These are phyloP conservation scores for Blastosporella zonata DNA, from an alignment of 1,284 basidiomycete genomes.

Conservation along the genomic window DNA sequence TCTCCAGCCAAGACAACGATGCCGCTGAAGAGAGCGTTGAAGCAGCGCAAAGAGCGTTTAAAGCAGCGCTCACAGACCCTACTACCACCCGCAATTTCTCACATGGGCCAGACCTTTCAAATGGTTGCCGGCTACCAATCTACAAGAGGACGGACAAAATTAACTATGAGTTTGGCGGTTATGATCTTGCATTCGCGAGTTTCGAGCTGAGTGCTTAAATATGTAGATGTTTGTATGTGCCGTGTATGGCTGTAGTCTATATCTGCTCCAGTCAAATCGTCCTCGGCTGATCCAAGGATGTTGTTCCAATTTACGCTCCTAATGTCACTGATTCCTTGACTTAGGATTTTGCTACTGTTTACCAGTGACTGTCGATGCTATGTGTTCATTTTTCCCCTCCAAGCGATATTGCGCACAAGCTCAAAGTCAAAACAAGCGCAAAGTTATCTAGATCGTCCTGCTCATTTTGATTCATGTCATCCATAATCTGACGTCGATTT, in stretches of 20 bases:
- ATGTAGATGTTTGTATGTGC: background rate
- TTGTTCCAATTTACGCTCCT: background rate
- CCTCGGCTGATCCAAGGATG: background rate
- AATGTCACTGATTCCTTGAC: too few species aligned
- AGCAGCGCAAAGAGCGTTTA: conserved; percentile 68
- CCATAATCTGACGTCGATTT: too few species aligned
- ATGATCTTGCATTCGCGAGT: conserved; percentile 91
- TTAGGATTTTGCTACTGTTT: too few species aligned
- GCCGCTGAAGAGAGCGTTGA: conserved; percentile 55
- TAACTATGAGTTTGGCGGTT: conserved; percentile 96
- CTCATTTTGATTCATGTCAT: too few species aligned
- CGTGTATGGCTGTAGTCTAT: conserved; percentile 7
- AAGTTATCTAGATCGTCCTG: too few species aligned
- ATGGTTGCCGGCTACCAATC: conserved; percentile 3
- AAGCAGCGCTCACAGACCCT: conserved; percentile 47
- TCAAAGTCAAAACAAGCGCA: too few species aligned
- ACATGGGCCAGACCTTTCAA: conserved; percentile 1
- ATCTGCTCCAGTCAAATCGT: conserved; percentile 1
- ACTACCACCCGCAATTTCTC: background rate
- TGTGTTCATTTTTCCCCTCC: too few species aligned
- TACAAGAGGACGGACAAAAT: conserved; percentile 92
- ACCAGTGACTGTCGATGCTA: too few species aligned
- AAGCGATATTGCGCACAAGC: too few species aligned
- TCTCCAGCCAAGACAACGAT: conserved; percentile 65
- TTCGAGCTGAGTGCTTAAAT: conserved; percentile 54